Evolutionary conservation across 345 rosid species (phyloP).

Genomic region (Pistacia vera): DNA sequence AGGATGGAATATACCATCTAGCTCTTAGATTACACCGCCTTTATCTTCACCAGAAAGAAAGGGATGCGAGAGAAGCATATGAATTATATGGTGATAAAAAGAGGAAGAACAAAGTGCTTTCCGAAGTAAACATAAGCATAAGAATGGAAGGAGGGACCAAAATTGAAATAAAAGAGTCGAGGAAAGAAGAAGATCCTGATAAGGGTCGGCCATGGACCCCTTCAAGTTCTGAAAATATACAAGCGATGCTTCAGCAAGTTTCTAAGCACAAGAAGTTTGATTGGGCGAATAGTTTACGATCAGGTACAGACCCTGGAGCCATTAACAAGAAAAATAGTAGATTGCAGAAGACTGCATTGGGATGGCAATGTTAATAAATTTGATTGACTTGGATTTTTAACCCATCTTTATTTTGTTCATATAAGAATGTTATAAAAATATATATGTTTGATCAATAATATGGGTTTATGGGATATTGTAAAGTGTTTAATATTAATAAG

Average conservation of each 20-base stretch:
- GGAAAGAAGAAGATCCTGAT: slow-evolving; percentile 35
- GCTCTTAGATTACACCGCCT: slow-evolving; percentile 69
- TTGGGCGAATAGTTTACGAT: slow-evolving; percentile 52
- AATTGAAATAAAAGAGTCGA: slow-evolving; percentile 64
- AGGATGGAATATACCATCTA: slow-evolving; percentile 66
- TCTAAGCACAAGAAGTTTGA: slow-evolving; percentile 34
- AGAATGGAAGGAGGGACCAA: slow-evolving; percentile 69
- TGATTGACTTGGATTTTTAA: slow-evolving; percentile 10
- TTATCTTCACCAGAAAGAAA: slow-evolving; percentile 58
- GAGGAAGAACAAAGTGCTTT: slow-evolving; percentile 36
- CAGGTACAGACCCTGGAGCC: slow-evolving; percentile 21
- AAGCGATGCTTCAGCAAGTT: not conserved
- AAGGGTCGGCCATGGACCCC: slow-evolving; percentile 16
- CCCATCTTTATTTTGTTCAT: not conserved
- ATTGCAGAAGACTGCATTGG: slow-evolving; percentile 18
- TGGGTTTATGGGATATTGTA: too few relatives aligned
- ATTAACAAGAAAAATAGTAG: slow-evolving; percentile 19
- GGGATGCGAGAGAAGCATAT: slow-evolving; percentile 24
- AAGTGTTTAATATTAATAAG: too few relatives aligned
- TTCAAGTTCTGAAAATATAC: slow-evolving; percentile 5
- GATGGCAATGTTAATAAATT: slow-evolving; percentile 44
- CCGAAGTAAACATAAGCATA: slow-evolving; percentile 64
- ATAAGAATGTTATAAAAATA: not conserved
- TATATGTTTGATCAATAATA: too few relatives aligned
- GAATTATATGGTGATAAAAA: slow-evolving; percentile 10